phyloP scores from a whole-genome alignment of 192 early-diverging fungal species.

The Neocallimastix lanati region DNA sequence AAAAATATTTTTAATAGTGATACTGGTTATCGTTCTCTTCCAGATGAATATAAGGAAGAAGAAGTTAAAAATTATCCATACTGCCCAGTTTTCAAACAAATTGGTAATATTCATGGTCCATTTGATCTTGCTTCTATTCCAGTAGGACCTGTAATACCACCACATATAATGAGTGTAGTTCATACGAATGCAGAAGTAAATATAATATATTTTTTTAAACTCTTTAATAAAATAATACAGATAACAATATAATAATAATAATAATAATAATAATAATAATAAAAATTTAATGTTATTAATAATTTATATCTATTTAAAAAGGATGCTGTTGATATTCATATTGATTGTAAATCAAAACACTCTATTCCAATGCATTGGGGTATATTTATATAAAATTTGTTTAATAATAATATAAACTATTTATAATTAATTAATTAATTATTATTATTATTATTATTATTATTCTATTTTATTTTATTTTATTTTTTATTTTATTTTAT shows the following conservation, averaged over 20 bases:
- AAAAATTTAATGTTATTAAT: too few relatives aligned
- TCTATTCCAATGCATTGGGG: constrained; percentile 65
- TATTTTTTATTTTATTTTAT: too few relatives aligned
- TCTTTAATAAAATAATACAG: too few relatives aligned
- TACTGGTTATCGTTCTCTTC: constrained; percentile 57
- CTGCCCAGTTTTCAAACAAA: constrained; percentile 72
- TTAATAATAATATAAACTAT: too few relatives aligned
- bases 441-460: too few relatives aligned
- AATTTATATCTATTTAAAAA: too few relatives aligned
- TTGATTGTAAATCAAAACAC: constrained; percentile 43
- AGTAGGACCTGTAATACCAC: constrained; percentile 58
- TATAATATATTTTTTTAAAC: too few relatives aligned
- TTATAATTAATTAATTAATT: too few relatives aligned
- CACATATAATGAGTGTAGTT: background rate
- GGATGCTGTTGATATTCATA: constrained; percentile 61
- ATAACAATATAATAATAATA: too few relatives aligned
- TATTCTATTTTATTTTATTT: too few relatives aligned
- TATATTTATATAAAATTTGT: too few relatives aligned
- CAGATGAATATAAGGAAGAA: constrained; percentile 15
- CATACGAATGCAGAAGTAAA: background rate
- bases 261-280: too few relatives aligned
- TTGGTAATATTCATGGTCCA: constrained; percentile 48
- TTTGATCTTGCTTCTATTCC: constrained; percentile 61
- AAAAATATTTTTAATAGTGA: constrained; percentile 16
- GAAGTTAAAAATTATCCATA: constrained; percentile 18